These are phyloP conservation scores for Tausonia pullulans DNA, from an alignment of 1,284 basidiomycete genomes.

Conservation along the genomic window DNA sequence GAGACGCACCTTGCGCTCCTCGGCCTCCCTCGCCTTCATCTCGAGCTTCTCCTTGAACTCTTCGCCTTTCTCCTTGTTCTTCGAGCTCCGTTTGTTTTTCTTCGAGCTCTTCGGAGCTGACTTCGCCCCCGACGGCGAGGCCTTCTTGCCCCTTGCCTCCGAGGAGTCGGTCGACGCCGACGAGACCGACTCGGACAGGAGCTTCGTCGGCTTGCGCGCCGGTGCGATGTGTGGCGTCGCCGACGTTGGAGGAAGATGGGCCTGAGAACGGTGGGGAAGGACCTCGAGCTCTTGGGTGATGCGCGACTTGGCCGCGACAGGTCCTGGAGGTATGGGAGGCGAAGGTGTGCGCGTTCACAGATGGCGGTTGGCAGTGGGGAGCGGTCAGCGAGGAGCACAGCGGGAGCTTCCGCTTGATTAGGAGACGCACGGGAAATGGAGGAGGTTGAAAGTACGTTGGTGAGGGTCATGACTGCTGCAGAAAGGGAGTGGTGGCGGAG, in stretches of 20 bases:
- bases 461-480: background rate
- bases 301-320: background rate
- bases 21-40: conserved; percentile 3
- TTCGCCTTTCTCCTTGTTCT: background rate
- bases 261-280: background rate
- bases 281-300: background rate
- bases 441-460: conserved; percentile 1
- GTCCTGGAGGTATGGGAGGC: background rate
- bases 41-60: conserved; percentile 9
- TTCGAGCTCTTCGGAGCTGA: conserved; percentile 9
- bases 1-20: conserved; percentile 5
- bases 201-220: background rate
- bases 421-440: background rate
- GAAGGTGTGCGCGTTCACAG: background rate
- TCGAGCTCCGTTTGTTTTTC: conserved; percentile 2
- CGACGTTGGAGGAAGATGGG: background rate
- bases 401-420: background rate
- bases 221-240: background rate
- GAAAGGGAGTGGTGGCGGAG: no score
- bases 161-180: background rate
- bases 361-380: background rate
- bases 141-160: background rate
- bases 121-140: background rate
- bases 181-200: background rate
- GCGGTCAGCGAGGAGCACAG: background rate